Conservation (phyloP, 2,329 filamentous ascomycete species). For the Dactylonectria estremocensis region DNA sequence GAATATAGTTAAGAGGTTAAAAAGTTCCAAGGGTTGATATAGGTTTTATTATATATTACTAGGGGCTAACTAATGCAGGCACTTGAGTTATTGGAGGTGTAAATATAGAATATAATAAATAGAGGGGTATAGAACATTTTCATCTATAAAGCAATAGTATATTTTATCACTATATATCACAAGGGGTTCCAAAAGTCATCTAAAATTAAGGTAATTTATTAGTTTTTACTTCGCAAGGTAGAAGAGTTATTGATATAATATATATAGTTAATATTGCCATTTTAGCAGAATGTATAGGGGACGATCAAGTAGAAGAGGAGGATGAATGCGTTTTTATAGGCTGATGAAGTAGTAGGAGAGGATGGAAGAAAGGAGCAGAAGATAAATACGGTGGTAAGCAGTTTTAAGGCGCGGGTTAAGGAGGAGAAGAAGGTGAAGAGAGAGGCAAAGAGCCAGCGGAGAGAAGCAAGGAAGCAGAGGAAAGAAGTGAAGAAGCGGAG, state of each 20-base stretch:
- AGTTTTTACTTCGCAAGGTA: too few species aligned
- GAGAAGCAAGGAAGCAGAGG: too few species aligned
- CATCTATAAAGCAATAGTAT: slow-evolving; percentile 15
- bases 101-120: slow-evolving; percentile 20
- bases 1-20: slow-evolving; percentile 5
- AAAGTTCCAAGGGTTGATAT: slow-evolving; percentile 7
- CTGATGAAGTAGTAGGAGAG: too few species aligned
- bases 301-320: too few species aligned
- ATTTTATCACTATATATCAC: slow-evolving; percentile 17
- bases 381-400: too few species aligned
- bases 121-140: slow-evolving; percentile 6
- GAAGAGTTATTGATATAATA: too few species aligned
- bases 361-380: too few species aligned
- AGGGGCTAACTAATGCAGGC: background rate
- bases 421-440: background rate
- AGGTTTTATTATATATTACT: slow-evolving; percentile 9
- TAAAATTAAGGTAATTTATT: too few species aligned
- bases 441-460: background rate
- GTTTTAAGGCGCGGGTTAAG: background rate
- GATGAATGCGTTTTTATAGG: too few species aligned
- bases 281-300: too few species aligned
- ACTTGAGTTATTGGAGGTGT: slow-evolving; percentile 6
- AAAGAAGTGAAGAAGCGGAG: background rate
- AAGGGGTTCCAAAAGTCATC: background rate
- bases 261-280: too few species aligned